phyloP scores from a whole-genome alignment of 805 yeast species.

The Ogataea naganishii region DNA sequence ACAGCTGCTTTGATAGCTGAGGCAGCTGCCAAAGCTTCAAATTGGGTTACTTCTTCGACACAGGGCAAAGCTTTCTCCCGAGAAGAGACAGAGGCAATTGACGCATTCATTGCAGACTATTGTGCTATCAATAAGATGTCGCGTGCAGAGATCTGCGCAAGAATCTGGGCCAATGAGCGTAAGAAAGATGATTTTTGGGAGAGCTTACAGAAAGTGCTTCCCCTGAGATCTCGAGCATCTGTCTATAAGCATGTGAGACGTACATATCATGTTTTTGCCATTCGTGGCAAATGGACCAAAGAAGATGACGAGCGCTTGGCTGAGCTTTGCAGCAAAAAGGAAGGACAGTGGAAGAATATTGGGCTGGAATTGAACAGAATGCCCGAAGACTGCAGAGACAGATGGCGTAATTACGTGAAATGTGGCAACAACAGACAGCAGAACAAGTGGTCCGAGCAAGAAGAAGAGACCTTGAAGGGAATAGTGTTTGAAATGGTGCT shows the following conservation, averaged over 20 bases:
- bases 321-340: slow-evolving; percentile 52
- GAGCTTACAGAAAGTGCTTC: slow-evolving; percentile 64
- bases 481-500: slow-evolving; percentile 43
- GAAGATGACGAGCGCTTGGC: slow-evolving; percentile 70
- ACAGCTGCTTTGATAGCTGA: slow-evolving; percentile 31
- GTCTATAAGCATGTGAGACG: slow-evolving; percentile 90
- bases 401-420: slow-evolving; percentile 93
- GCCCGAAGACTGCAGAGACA: slow-evolving; percentile 97
- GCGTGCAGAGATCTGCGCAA: slow-evolving; percentile 62
- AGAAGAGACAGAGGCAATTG: slow-evolving; percentile 65
- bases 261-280: slow-evolving; percentile 78
- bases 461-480: slow-evolving; percentile 53
- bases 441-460: slow-evolving; percentile 73
- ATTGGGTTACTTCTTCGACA: slow-evolving; percentile 15
- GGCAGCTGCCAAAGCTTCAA: slow-evolving; percentile 36
- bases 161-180: slow-evolving; percentile 83
- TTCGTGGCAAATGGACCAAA: slow-evolving; percentile 83
- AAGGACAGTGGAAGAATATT: slow-evolving; percentile 83
- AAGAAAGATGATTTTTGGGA: slow-evolving; percentile 91
- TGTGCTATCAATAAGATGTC: slow-evolving; percentile 53
- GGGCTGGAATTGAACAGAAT: slow-evolving; percentile 77
- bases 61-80: slow-evolving; percentile 36
- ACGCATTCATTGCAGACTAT: slow-evolving; percentile 63
- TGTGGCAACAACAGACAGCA: slow-evolving; percentile 73
- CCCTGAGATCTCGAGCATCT: slow-evolving; percentile 80